Evolutionary conservation across 805 yeast genomes (phyloP).

Genomic region (Saccharomyces paradoxus): DNA sequence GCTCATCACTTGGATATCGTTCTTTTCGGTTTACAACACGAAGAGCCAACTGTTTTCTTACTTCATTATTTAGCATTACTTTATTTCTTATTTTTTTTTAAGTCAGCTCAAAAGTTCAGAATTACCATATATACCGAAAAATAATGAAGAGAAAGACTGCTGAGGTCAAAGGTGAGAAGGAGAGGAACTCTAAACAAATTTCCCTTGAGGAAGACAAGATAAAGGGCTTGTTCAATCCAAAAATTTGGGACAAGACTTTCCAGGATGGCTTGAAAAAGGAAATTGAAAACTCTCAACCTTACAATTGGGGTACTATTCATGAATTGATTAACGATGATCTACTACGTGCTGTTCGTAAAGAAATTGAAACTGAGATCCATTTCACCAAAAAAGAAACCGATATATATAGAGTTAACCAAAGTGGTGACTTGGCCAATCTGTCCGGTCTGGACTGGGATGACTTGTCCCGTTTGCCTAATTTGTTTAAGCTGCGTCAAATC

Average conservation of each 20-base stretch:
- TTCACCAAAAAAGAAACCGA: conserved; percentile 96
- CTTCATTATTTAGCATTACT: background rate
- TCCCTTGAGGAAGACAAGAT: conserved; percentile 28
- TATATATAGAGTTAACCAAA: conserved; percentile 84
- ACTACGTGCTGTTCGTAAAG: conserved; percentile 71
- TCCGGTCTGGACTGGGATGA: conserved; percentile 79
- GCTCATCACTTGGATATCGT: background rate
- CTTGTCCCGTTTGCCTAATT: conserved; percentile 59
- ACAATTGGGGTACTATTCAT: conserved; percentile 79
- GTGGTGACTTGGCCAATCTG: conserved; percentile 85
- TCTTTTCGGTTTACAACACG: background rate
- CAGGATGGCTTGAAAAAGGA: conserved; percentile 33
- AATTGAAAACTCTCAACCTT: conserved; percentile 61
- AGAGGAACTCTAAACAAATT: conserved; percentile 13
- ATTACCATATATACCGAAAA: background rate
- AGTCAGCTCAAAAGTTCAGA: background rate
- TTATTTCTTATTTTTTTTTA: background rate
- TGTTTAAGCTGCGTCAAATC: conserved; percentile 75
- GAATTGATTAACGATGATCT: conserved; percentile 69
- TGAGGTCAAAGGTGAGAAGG: conserved; percentile 1
- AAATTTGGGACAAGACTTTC: conserved; percentile 40
- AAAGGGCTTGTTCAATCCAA: conserved; percentile 37
- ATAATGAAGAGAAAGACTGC: conserved; percentile 13
- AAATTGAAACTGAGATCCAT: conserved; percentile 72
- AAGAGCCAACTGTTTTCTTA: background rate